phyloP scores from a whole-genome alignment of 257 asterid species.

The Solanum paucissectum region DNA sequence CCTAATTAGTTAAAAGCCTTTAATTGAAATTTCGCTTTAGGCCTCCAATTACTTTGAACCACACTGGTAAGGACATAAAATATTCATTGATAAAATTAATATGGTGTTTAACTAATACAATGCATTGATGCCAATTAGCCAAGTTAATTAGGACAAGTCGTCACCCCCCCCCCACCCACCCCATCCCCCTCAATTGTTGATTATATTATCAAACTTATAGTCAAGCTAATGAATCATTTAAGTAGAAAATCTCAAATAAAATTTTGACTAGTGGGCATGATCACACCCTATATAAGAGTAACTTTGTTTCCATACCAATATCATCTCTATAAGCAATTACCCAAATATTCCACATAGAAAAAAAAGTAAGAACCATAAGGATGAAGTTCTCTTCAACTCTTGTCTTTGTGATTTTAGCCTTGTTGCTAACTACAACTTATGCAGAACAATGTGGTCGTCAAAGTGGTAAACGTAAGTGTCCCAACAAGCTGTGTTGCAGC shows the following conservation, averaged over 20 bases:
- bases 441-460: background rate
- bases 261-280: background rate
- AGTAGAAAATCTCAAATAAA: background rate
- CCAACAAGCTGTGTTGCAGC: background rate
- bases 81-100: too few species aligned
- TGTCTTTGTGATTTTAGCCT: background rate
- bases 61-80: too few species aligned
- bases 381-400: slow-evolving; percentile 2
- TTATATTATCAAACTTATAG: background rate
- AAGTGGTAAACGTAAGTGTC: background rate
- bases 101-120: too few species aligned
- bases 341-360: background rate
- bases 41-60: too few species aligned
- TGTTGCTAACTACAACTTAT: background rate
- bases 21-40: too few species aligned
- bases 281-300: background rate
- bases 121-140: too few species aligned
- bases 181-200: too few species aligned
- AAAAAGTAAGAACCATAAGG: background rate
- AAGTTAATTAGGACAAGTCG: background rate
- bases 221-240: background rate
- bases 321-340: background rate
- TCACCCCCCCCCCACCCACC: too few species aligned
- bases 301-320: background rate
- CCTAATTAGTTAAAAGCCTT: too few species aligned